Base-by-base conservation (phyloP, 441 rosid species). In the Viola pubescens region DNA sequence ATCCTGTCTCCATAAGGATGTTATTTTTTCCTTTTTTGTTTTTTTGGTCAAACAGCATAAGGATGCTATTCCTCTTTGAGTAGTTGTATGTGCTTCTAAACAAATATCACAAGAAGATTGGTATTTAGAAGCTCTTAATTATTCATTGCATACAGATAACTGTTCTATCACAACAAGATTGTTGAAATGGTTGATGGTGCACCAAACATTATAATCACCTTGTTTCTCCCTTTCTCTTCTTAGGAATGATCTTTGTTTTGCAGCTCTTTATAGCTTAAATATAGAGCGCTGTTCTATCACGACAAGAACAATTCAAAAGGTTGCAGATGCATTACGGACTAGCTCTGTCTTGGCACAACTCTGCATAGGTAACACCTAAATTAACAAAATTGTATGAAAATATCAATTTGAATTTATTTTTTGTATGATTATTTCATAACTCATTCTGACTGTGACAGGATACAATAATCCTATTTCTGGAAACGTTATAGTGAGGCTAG, bases 221-320 rank as follows among this genome's bases (percentile, higher is more conserved):
- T 9, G 5, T 9, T 0, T 44, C 56, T 41, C 19, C 4, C 49
- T 34, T 0, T 41, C 64, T 56, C 43, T 53, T 40, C 48, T 65
- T 58, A 60, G 26, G 40, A 47, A 34, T 55, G 19, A 46, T 38
- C 42, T 58, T 65, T 67, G 40, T 74, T 66, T 63, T 70, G 44
- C 61, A 94, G 99, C 86, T 62, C 91, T 90, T 57, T 85, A 82
- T 67, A 85, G 80, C 78, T 85, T 94, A 81, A 94, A 85, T 58
- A 73, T 94, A 54, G 96, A 88, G 73, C 75, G 74, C 43, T 94
- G 99, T 71, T 90, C 88, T 55, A 77, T 94, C 71, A 85, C 99
- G 67, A 88, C 99, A 13, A 80, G 99, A 70, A 86, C 99, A 64
- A 77, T 94, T 75, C 86, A 85, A 63, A 94, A 85, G 77, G 69